Evolutionary conservation across 2,329 filamentous ascomycete genomes (phyloP).

Genomic region (Colletotrichum sp.): DNA sequence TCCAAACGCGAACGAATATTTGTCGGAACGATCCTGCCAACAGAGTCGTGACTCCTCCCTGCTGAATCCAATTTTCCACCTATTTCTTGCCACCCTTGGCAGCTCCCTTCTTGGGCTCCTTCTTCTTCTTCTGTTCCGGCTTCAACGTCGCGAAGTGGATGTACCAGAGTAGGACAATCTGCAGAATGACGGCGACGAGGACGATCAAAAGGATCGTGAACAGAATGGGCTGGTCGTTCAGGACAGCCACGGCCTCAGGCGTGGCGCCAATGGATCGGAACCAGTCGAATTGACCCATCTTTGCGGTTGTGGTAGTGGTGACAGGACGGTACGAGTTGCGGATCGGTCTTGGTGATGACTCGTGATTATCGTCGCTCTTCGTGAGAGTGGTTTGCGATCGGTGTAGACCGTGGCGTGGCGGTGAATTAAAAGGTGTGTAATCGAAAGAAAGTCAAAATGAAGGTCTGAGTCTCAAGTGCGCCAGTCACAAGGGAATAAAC

Average conservation of each 20-base stretch:
- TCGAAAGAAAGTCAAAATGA: slow-evolving; percentile 12
- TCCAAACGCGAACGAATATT: background rate
- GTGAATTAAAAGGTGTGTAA: slow-evolving; percentile 7
- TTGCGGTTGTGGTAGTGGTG: background rate
- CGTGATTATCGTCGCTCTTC: slow-evolving; percentile 7
- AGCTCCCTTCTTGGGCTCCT: slow-evolving; percentile 45
- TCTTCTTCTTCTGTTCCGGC: slow-evolving; percentile 64
- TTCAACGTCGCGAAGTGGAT: slow-evolving; percentile 67
- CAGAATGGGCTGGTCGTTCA: slow-evolving; percentile 66
- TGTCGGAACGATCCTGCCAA: background rate
- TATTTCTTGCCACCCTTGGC: slow-evolving; percentile 32
- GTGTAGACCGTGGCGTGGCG: slow-evolving; percentile 1
- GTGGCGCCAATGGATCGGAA: slow-evolving; percentile 63
- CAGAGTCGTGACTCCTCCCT: background rate
- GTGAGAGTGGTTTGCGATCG: background rate
- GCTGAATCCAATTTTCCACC: background rate
- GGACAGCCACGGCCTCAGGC: slow-evolving; percentile 59
- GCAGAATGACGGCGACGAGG: slow-evolving; percentile 51
- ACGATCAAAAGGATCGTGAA: slow-evolving; percentile 64
- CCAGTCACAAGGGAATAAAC: slow-evolving; percentile 22
- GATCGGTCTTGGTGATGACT: background rate
- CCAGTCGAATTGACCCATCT: slow-evolving; percentile 63
- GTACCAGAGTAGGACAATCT: slow-evolving; percentile 58
- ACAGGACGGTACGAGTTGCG: no score
- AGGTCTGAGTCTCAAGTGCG: slow-evolving; percentile 22